Conservation (phyloP, 371 early-diverging fungal genomes). For the Mortierella sp. region DNA sequence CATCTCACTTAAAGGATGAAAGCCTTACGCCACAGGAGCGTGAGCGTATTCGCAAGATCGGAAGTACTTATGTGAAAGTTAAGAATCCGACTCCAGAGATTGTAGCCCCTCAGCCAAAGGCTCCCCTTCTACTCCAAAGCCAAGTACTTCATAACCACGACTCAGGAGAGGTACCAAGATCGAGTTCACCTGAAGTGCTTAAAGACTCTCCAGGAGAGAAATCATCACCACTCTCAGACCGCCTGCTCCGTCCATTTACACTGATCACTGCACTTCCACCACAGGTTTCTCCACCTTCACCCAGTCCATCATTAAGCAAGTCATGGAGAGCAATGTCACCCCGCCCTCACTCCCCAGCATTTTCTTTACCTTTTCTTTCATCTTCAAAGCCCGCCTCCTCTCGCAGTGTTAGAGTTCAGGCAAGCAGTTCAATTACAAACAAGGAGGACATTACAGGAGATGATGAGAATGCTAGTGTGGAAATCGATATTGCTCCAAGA, state of each 20-base stretch:
- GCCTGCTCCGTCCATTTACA: slow-evolving; percentile 6
- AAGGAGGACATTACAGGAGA: neutral
- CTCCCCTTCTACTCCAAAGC: neutral
- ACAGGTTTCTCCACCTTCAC: slow-evolving; percentile 22
- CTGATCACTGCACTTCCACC: slow-evolving; percentile 5
- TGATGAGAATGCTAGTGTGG: neutral
- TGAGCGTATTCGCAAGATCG: slow-evolving; percentile 26
- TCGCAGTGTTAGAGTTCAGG: neutral
- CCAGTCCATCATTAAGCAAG: slow-evolving; percentile 13
- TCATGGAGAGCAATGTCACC: slow-evolving; percentile 25
- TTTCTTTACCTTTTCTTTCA: slow-evolving; percentile 4
- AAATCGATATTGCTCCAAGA: neutral
- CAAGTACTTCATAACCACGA: neutral
- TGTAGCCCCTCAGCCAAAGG: slow-evolving; percentile 22
- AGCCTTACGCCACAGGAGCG: slow-evolving; percentile 8
- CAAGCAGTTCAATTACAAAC: neutral
- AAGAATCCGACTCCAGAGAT: slow-evolving; percentile 14
- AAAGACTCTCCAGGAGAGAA: neutral
- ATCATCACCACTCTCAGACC: neutral
- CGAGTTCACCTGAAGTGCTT: slow-evolving; percentile 8
- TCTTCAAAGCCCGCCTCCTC: slow-evolving; percentile 14
- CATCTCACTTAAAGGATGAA: neutral
- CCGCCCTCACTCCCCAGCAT: slow-evolving; percentile 12
- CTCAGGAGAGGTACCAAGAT: neutral
- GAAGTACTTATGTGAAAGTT: slow-evolving; percentile 27